Evolutionary conservation across 495 filamentous ascomycete genomes (phyloP).

Genomic region (Aspergillus kassunensis): DNA sequence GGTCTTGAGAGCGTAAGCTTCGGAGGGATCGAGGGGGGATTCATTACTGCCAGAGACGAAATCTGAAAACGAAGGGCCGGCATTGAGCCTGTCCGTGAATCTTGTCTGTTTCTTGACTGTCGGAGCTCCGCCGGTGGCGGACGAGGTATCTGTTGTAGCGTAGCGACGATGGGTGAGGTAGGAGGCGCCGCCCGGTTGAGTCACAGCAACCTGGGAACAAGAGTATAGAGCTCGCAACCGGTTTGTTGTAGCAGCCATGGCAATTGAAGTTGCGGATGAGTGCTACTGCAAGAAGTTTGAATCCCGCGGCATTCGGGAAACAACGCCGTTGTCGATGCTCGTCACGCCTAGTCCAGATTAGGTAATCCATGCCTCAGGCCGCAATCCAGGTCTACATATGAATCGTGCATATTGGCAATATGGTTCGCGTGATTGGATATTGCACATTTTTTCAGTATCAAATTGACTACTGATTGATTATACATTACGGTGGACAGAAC

Average conservation of each 20-base stretch:
- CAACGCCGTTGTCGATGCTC: constrained; percentile 12
- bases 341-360: constrained; percentile 11
- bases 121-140: constrained; percentile 29
- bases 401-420: no score
- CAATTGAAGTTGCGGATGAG: background rate
- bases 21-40: constrained; percentile 56
- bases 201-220: constrained; percentile 20
- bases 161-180: constrained; percentile 31
- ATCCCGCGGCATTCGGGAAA: constrained; percentile 32
- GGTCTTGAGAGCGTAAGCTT: constrained; percentile 61
- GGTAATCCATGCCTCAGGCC: constrained; percentile 1
- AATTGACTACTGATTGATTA: constrained; percentile 7
- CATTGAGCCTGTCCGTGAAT: constrained; percentile 77
- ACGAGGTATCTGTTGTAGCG: constrained; percentile 40
- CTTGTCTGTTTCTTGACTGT: constrained; percentile 49
- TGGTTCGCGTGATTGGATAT: no score
- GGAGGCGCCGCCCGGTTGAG: constrained; percentile 14
- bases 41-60: constrained; percentile 59
- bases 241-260: constrained; percentile 27
- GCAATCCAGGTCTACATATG: no score
- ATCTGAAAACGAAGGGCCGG: constrained; percentile 79
- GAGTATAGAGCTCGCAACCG: constrained; percentile 36
- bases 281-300: constrained; percentile 20
- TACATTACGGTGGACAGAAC: no score
- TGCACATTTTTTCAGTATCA: no score